Evolutionary conservation across 2,329 filamentous ascomycete genomes (phyloP).

Genomic region (Alternaria metachromatica): DNA sequence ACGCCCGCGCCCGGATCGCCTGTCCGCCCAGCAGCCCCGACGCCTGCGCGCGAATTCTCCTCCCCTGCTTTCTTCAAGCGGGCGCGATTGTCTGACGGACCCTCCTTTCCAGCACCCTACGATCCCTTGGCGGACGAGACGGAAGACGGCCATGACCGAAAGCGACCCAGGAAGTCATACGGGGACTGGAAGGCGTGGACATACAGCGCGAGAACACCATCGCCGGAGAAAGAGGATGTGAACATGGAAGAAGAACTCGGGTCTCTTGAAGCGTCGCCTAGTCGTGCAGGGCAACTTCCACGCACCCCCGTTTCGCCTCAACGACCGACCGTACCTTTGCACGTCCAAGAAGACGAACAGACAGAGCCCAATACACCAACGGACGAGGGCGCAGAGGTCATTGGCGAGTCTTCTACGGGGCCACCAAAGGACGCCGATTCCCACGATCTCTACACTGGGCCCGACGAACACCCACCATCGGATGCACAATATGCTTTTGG

Average conservation of each 20-base stretch:
- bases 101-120: constrained; percentile 65
- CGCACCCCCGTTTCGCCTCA: constrained; percentile 36
- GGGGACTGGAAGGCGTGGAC: constrained; percentile 75
- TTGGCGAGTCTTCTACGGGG: neutral
- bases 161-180: constrained; percentile 73
- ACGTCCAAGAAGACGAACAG: neutral
- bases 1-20: constrained; percentile 38
- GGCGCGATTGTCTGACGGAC: constrained; percentile 71
- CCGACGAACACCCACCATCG: constrained; percentile 58
- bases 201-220: constrained; percentile 73
- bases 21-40: constrained; percentile 16
- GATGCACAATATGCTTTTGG: constrained; percentile 59
- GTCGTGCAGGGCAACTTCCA: constrained; percentile 29
- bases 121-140: constrained; percentile 71
- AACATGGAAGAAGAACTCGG: constrained; percentile 26
- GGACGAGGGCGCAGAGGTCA: neutral
- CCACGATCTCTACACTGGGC: constrained; percentile 33
- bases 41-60: constrained; percentile 59
- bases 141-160: constrained; percentile 67
- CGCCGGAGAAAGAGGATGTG: constrained; percentile 64
- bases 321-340: neutral
- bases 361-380: neutral
- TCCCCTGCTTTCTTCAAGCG: constrained; percentile 81
- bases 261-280: constrained; percentile 28
- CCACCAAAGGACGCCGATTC: constrained; percentile 19